Base-by-base conservation (phyloP, 139 green algal species). In the Ettlia oleoabundans region DNA sequence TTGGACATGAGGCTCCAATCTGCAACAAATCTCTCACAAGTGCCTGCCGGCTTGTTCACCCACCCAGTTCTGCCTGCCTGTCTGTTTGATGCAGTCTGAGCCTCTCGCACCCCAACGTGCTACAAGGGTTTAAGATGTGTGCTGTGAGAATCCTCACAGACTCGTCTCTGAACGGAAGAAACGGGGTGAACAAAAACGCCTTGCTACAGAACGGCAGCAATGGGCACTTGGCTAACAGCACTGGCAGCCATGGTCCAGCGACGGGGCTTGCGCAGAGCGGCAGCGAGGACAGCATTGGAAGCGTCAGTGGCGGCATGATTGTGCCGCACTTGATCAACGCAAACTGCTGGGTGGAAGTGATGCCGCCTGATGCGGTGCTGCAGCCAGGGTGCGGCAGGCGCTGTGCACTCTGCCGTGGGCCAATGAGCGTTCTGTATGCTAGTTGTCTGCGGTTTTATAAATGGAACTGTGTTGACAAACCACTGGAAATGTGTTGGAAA, bases 331-430 rank as follows among this genome's bases (percentile, higher is more conserved):
- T 70, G 26, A 69, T 26, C 9, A 41, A 69, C 53, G 26, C 43
- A 37, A 41, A 55, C 28, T 26, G 30, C 2, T 28, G 69, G 22
- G 74, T 69, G 53, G 4, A 70, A 28, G 53, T 80, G 35, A 38
- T 80, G 74, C 22, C 52, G 3, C 4, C 53, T 2, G 15, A 47
- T 9, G 52, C 28, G 2, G 55, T 69, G 74, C 52, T 80, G 35
- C 10, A 53, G 74, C 74, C 74, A 3, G 74, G 74, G 74, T 80
- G 74, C 69, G 74, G n/a, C n/a, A n/a, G n/a, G n/a, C n/a, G n/a
- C n/a, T n/a, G n/a, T n/a, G n/a, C n/a, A n/a, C n/a, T n/a, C n/a
- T n/a, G n/a, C n/a, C n/a, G n/a, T n/a, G n/a, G n/a, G n/a, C n/a
- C n/a, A n/a, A n/a, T n/a, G n/a, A n/a, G n/a, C n/a, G n/a, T n/a